phyloP scores from a whole-genome alignment of 352 stramenopile genomes.

The Phytophthora citricola region DNA sequence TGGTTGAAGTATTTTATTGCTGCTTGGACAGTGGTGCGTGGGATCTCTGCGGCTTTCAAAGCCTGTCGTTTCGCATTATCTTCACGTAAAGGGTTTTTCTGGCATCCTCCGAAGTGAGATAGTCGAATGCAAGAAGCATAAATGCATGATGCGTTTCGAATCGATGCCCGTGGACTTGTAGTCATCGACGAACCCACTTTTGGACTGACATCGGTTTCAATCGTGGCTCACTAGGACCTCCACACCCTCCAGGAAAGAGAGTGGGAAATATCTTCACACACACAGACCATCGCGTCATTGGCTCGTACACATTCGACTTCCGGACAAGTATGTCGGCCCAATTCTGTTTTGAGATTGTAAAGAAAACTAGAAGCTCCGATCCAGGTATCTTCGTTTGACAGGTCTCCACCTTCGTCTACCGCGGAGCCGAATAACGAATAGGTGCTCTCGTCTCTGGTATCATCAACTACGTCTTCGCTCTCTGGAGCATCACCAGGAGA shows the following conservation, averaged over 20 bases:
- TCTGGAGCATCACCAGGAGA: too few relatives aligned
- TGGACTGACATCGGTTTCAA: conserved; percentile 12
- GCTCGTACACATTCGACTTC: conserved; percentile 6
- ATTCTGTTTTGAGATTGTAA: background rate
- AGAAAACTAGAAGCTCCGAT: conserved; percentile 6
- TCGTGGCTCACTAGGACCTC: conserved; percentile 12
- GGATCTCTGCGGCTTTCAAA: background rate
- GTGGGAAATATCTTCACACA: conserved; percentile 24
- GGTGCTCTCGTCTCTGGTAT: conserved; percentile 2
- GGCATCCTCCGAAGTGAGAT: too few relatives aligned
- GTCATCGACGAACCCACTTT: background rate
- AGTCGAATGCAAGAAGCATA: too few relatives aligned
- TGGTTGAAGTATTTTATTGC: too few relatives aligned
- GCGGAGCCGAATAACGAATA: conserved; percentile 9
- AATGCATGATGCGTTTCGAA: too few relatives aligned
- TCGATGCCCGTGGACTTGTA: background rate
- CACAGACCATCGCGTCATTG: background rate
- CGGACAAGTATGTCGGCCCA: conserved; percentile 7
- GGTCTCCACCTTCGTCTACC: background rate
- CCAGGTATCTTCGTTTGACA: background rate
- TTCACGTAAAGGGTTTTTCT: too few relatives aligned
- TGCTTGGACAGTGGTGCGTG: too few relatives aligned
- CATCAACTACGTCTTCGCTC: background rate
- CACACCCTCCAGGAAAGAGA: conserved; percentile 15
- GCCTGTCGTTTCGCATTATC: background rate